Evolutionary conservation across 306 rosid genomes (phyloP).

Genomic region (Phaseolus lunatus): DNA sequence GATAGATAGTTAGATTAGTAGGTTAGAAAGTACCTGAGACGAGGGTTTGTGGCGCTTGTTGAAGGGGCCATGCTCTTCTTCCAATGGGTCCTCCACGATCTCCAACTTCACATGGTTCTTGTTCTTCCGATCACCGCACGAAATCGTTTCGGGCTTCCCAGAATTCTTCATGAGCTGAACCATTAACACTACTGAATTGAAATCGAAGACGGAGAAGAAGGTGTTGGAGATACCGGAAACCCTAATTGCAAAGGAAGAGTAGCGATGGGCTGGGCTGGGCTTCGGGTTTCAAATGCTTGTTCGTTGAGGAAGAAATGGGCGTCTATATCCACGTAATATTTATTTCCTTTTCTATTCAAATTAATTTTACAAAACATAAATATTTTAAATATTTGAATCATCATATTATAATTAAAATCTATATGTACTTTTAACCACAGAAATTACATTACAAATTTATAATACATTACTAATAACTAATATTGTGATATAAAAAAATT

Average conservation of each 20-base stretch:
- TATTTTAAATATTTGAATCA: too few species aligned
- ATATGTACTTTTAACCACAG: too few species aligned
- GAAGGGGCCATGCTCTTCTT: slow-evolving; percentile 68
- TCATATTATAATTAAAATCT: too few species aligned
- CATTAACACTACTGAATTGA: slow-evolving; percentile 41
- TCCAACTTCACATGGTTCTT: slow-evolving; percentile 68
- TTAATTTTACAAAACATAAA: too few species aligned
- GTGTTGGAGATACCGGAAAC: slow-evolving; percentile 57
- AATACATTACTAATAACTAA: too few species aligned
- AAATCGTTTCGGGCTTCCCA: slow-evolving; percentile 48
- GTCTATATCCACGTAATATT: neutral
- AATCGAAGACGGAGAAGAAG: slow-evolving; percentile 28
- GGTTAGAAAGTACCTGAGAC: neutral
- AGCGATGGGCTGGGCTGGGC: slow-evolving; percentile 6
- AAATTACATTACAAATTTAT: too few species aligned
- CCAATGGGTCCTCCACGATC: slow-evolving; percentile 66
- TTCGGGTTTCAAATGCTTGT: neutral
- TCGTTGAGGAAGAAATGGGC: neutral
- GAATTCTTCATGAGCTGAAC: slow-evolving; percentile 77
- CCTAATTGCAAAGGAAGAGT: slow-evolving; percentile 41
- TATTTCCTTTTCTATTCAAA: too few species aligned
- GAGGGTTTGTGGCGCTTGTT: slow-evolving; percentile 66
- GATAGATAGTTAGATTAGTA: neutral
- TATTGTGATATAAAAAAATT: too few species aligned
- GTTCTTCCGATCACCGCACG: slow-evolving; percentile 48